Evolutionary conservation across 78 protist genomes (phyloP), one percentile per base, ranked within the genome.

Genomic region (Chrysochromulina tobinii): DNA sequence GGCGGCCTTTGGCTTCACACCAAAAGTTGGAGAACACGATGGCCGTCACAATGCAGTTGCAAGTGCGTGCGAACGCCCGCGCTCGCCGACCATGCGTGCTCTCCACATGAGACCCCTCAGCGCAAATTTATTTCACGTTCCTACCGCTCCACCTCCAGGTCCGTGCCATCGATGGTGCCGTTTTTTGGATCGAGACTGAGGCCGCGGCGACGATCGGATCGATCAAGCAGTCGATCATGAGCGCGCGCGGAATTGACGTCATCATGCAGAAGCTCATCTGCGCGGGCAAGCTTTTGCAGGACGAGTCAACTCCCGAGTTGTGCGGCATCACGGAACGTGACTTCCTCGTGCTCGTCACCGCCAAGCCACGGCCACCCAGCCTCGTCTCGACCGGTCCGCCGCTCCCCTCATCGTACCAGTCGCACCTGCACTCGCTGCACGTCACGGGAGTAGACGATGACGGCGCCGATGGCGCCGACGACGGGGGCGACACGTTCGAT

Each of bases 231-330:
- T 7, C 81, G 53, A 72, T 72, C 81, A 8, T 9, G n/a, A 14
- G 27, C 53, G 25, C 4, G 81, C 81, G 81, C 6, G 81, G 81
- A 38, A 72, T 72, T 53, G 81, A 72, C 53, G 57, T 72, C 53
- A 38, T 72, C 81, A 72, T 72, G 81, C 81, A 72, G 81, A 72
- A 72, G 81, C 53, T 72, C n/a, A 72, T 72, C 81, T 72, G 81
- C 20, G 53, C 48, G 53, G 81, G 81, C 54, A 23, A 18, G 20
- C 14, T 72, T 12, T 6, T 72, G 53, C 81, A 38, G n/a, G 81
- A 72, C 81, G 81, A 72, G 53, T 5, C 53, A 18, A 72, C 17
- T 12, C 53, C 14, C 57, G 53, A 72, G 15, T 11, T 15, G 5
- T 72, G 20, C 57, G 21, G 9, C 20, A 2, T 72, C 25, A 72